Evolutionary conservation across 257 asterid species (phyloP).

Genomic region (Primulina eburnea): DNA sequence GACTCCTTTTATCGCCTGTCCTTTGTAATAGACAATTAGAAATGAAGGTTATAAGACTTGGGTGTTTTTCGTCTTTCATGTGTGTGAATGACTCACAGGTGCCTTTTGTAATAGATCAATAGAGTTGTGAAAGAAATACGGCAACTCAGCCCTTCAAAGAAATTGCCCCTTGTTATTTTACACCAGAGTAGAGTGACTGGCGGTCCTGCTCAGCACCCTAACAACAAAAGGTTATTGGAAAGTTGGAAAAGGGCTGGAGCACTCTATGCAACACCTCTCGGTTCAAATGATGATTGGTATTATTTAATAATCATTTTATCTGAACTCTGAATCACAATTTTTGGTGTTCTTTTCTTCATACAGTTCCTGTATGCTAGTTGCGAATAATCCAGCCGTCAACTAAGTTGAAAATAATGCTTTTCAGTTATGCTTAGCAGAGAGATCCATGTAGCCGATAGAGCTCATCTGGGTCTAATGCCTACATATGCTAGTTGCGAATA

Average conservation of each 20-base stretch:
- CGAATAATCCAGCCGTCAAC: no score
- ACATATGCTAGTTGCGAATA: no score
- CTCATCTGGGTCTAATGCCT: not conserved
- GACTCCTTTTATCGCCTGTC: constrained; percentile 8
- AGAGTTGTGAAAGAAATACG: constrained; percentile 56
- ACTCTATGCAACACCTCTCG: constrained; percentile 78
- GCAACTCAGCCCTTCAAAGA: constrained; percentile 60
- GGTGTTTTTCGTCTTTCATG: constrained; percentile 5
- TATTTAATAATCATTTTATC: not conserved
- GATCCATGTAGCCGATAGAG: not conserved
- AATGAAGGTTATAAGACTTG: not conserved
- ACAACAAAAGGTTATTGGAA: constrained; percentile 68
- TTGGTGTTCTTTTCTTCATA: not conserved
- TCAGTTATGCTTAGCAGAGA: not conserved
- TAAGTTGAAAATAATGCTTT: no score
- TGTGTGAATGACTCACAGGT: constrained; percentile 11
- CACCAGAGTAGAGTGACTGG: constrained; percentile 70
- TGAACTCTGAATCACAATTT: not conserved
- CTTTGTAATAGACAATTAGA: not conserved
- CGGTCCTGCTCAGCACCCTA: constrained; percentile 79
- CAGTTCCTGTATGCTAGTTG: not conserved
- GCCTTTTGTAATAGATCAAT: constrained; percentile 42
- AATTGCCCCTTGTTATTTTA: constrained; percentile 77
- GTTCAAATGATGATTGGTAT: constrained; percentile 96
- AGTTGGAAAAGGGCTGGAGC: constrained; percentile 78